Evolutionary conservation across 371 early-diverging fungal species (phyloP).

Genomic region (Nosema muscidifuracis): DNA sequence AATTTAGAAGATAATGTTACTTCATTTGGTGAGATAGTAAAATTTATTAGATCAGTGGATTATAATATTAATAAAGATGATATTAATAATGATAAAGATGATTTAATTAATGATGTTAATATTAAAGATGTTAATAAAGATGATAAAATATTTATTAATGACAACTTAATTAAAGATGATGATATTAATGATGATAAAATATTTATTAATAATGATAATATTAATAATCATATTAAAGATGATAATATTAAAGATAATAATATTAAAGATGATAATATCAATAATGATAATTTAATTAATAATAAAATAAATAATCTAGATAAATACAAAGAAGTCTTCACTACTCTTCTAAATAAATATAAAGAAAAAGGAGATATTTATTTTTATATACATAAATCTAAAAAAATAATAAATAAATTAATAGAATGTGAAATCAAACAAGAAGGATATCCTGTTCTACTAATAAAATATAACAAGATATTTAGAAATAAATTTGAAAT

Average conservation of each 20-base stretch:
- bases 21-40: not conserved
- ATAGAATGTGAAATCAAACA: not conserved
- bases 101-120: too few species aligned
- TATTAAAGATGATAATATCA: not conserved
- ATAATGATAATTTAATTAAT: not conserved
- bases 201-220: not conserved
- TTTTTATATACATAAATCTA: not conserved
- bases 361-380: not conserved
- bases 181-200: not conserved
- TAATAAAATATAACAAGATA: not conserved
- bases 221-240: not conserved
- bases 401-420: not conserved
- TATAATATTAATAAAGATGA: too few species aligned
- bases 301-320: not conserved
- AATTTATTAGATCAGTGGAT: not conserved
- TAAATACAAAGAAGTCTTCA: not conserved
- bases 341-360: not conserved
- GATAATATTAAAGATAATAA: too few species aligned
- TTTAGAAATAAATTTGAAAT: not conserved
- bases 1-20: not conserved
- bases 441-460: not conserved
- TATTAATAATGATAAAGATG: too few species aligned
- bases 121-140: too few species aligned
- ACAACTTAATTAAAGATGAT: too few species aligned
- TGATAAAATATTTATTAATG: too few species aligned